phyloP scores from a whole-genome alignment of 495 filamentous ascomycete species.

The Elasticomyces elasticus region DNA sequence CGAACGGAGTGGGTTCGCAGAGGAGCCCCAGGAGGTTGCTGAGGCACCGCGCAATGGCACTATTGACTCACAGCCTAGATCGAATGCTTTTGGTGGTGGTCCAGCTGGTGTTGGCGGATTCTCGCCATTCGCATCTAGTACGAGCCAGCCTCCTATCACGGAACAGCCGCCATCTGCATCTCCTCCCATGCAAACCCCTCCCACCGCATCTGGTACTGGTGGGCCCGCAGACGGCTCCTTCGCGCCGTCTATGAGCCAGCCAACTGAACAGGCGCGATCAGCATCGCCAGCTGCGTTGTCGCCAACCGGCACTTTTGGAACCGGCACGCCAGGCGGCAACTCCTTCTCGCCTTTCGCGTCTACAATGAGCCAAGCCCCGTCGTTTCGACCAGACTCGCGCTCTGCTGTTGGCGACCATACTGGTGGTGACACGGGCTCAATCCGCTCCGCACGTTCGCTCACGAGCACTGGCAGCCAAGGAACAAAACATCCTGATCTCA shows the following conservation, averaged over 20 bases:
- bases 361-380: background rate
- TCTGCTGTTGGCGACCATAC: conserved; percentile 31
- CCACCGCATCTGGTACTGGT: too few species aligned
- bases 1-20: conserved; percentile 1
- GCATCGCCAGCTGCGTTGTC: background rate
- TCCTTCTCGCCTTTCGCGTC: conserved; percentile 14
- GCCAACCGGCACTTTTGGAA: background rate
- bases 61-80: background rate
- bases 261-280: background rate
- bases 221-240: too few species aligned
- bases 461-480: conserved; percentile 46
- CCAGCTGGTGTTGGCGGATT: background rate
- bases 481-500: conserved; percentile 71
- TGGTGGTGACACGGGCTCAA: conserved; percentile 78
- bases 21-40: background rate
- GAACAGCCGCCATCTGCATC: too few species aligned
- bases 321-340: background rate
- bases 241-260: background rate
- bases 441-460: conserved; percentile 76
- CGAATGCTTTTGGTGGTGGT: background rate
- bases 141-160: too few species aligned
- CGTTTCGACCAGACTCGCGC: conserved; percentile 17
- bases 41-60: background rate
- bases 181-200: background rate
- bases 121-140: background rate